These are phyloP conservation scores for Tylopilus plumbeoviolaceoides DNA, from an alignment of 768 basidiomycete genomes.

Conservation along the genomic window DNA sequence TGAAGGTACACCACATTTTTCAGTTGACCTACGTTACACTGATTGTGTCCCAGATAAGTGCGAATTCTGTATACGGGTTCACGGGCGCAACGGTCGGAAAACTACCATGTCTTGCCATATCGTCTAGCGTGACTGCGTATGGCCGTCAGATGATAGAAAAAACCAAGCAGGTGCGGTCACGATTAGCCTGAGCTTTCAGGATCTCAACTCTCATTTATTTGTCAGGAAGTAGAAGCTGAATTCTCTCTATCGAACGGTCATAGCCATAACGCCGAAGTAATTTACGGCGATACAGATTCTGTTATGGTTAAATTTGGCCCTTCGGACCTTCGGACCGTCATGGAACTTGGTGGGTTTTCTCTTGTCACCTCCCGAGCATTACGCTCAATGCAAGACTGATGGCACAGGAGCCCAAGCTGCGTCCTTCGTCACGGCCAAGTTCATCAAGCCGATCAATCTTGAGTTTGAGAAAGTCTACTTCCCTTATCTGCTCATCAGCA, in stretches of 20 bases:
- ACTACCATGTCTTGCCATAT: slow-evolving; percentile 92
- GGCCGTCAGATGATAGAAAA: slow-evolving; percentile 99
- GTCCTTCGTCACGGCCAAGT: slow-evolving; percentile 83
- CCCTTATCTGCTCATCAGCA: slow-evolving; percentile 96
- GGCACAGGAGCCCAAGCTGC: slow-evolving; percentile 84
- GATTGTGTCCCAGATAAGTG: slow-evolving; percentile 72
- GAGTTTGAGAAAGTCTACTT: slow-evolving; percentile 99
- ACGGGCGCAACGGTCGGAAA: slow-evolving; percentile 98
- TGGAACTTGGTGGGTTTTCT: slow-evolving; percentile 71
- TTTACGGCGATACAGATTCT: slow-evolving; percentile 99
- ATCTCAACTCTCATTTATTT: not conserved
- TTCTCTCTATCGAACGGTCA: slow-evolving; percentile 85
- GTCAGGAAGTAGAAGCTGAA: slow-evolving; percentile 78
- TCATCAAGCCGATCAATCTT: slow-evolving; percentile 94
- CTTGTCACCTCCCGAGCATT: not conserved
- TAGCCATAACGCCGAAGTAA: slow-evolving; percentile 84
- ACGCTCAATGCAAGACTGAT: not conserved
- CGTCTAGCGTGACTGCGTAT: slow-evolving; percentile 92
- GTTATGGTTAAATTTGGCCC: slow-evolving; percentile 99
- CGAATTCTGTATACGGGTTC: slow-evolving; percentile 99
- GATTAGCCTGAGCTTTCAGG: not conserved
- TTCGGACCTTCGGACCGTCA: slow-evolving; percentile 78
- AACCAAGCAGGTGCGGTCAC: slow-evolving; percentile 69
- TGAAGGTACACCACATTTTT: slow-evolving; percentile 58
- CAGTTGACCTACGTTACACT: not conserved